These are phyloP conservation scores for Beta lomatogona DNA, from an alignment of 179 eudicot species.

Conservation along the genomic window DNA sequence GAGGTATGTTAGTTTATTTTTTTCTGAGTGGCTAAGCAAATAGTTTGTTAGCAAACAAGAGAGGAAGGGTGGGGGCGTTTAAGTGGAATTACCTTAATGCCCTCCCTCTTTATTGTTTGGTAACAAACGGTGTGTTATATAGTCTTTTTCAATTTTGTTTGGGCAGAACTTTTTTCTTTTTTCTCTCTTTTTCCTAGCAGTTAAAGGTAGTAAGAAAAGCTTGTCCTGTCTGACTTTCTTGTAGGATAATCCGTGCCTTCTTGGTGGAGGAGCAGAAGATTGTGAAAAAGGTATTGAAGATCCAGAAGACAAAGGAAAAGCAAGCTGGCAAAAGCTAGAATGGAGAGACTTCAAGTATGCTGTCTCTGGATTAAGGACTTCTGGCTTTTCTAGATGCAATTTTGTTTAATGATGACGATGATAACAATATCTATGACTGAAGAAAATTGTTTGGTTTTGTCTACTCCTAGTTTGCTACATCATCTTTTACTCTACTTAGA, in stretches of 20 bases:
- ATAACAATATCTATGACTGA: not conserved
- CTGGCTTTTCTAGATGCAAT: not conserved
- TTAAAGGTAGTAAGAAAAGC: not conserved
- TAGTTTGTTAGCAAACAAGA: no score
- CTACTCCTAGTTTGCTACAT: not conserved
- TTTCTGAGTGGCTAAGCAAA: no score
- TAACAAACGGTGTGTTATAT: no score
- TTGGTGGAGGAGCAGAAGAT: slow-evolving; percentile 83
- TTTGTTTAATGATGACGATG: not conserved
- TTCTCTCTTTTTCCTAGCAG: not conserved
- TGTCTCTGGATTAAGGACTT: not conserved
- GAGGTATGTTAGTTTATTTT: slow-evolving; percentile 12
- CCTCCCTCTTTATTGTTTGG: no score
- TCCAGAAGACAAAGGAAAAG: slow-evolving; percentile 76
- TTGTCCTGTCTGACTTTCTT: not conserved
- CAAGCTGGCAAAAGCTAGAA: slow-evolving; percentile 30
- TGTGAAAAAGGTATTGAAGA: slow-evolving; percentile 83
- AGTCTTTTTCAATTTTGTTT: not conserved
- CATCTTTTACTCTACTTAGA: not conserved
- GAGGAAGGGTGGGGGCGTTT: no score
- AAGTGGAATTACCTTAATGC: no score
- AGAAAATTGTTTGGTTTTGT: not conserved
- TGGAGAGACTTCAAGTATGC: not conserved
- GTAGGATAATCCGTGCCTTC: slow-evolving; percentile 53
- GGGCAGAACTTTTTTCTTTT: not conserved